phyloP scores from a whole-genome alignment of 345 rosid species.

The Murraya paniculata region DNA sequence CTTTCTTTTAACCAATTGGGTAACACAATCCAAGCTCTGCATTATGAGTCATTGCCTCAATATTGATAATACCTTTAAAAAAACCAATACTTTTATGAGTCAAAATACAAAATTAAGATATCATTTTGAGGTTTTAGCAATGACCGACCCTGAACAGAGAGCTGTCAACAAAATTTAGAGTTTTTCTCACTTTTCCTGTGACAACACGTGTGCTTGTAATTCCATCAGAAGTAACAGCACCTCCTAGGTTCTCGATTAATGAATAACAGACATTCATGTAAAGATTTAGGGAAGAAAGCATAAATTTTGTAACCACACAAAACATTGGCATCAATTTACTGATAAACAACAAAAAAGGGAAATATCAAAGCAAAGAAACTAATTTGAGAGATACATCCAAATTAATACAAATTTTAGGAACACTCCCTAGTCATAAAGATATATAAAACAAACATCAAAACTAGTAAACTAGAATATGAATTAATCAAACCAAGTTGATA shows the following conservation, averaged over 20 bases:
- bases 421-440: not conserved
- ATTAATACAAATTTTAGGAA: not conserved
- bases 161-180: slow-evolving; percentile 75
- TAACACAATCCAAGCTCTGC: slow-evolving; percentile 85
- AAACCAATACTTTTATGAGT: not conserved
- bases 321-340: not conserved
- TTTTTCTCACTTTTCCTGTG: slow-evolving; percentile 69
- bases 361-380: not conserved
- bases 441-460: not conserved
- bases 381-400: no score
- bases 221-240: slow-evolving; percentile 55
- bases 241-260: slow-evolving; percentile 54
- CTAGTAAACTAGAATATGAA: not conserved
- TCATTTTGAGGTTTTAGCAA: not conserved
- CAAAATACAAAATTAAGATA: not conserved
- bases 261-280: not conserved
- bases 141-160: slow-evolving; percentile 73
- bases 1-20: slow-evolving; percentile 75
- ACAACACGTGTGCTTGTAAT: slow-evolving; percentile 64
- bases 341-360: not conserved
- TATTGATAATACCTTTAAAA: not conserved
- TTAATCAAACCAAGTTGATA: not conserved
- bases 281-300: not conserved
- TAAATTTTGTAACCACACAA: no score
- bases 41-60: slow-evolving; percentile 13